These are phyloP conservation scores for Dendrobium nobile DNA, from an alignment of 106 monocot genomes.

Conservation along the genomic window DNA sequence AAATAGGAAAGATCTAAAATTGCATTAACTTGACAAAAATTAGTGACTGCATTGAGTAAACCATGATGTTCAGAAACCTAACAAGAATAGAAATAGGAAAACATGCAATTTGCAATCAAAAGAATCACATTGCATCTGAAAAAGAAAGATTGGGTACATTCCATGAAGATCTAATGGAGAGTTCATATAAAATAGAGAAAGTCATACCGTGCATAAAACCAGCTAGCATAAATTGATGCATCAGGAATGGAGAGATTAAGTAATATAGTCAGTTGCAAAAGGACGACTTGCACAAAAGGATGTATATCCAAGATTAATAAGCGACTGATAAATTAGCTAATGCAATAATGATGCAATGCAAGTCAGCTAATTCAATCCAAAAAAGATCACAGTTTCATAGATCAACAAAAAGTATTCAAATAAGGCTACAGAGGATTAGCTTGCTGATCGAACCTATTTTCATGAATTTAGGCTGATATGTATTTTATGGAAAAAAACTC, in stretches of 20 bases:
- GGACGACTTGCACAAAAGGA: not conserved
- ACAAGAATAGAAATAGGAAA: not conserved
- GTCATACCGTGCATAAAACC: not conserved
- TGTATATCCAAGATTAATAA: not conserved
- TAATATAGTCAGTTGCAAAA: not conserved
- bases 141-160: not conserved
- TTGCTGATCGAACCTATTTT: too few species aligned
- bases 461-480: too few species aligned
- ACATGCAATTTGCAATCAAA: not conserved
- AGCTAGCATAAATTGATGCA: not conserved
- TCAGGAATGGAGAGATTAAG: not conserved
- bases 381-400: too few species aligned
- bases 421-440: too few species aligned
- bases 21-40: not conserved
- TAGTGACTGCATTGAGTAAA: not conserved
- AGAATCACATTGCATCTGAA: not conserved
- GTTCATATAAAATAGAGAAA: not conserved
- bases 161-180: not conserved
- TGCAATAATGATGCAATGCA: not conserved
- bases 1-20: not conserved
- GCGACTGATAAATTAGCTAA: not conserved
- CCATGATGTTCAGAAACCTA: not conserved
- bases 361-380: too few species aligned
- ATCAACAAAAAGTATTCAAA: too few species aligned
- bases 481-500: too few species aligned